Conservation (phyloP, 179 eudicot genomes). For the Dionaea muscipula region DNA sequence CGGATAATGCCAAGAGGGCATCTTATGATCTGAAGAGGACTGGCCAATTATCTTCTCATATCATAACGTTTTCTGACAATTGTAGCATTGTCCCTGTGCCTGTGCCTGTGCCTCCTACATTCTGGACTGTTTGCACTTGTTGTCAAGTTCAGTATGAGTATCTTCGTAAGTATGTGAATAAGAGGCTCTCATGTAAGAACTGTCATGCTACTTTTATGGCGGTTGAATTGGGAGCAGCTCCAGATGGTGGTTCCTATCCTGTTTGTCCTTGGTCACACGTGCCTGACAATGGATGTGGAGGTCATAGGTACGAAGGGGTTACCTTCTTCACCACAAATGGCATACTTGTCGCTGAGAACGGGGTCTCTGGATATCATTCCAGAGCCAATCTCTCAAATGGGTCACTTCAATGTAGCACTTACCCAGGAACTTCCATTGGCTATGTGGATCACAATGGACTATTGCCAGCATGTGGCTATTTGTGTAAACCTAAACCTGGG, state of each 20-base stretch:
- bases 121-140: constrained; percentile 44
- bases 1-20: constrained; percentile 29
- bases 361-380: constrained; percentile 43
- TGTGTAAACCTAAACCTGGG: constrained; percentile 24
- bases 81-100: constrained; percentile 17
- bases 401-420: constrained; percentile 41
- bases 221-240: constrained; percentile 36
- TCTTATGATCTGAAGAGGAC: constrained; percentile 30
- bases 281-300: constrained; percentile 53
- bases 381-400: constrained; percentile 50
- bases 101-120: constrained; percentile 35
- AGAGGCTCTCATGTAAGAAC: constrained; percentile 40
- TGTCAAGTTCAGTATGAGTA: constrained; percentile 49
- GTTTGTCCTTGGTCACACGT: constrained; percentile 51
- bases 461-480: constrained; percentile 16
- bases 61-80: constrained; percentile 18
- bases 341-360: constrained; percentile 30
- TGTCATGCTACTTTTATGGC: constrained; percentile 41
- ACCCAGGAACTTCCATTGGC: constrained; percentile 20
- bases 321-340: constrained; percentile 30
- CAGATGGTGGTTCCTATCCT: constrained; percentile 50
- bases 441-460: constrained; percentile 30
- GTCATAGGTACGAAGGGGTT: constrained; percentile 42
- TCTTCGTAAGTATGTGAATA: constrained; percentile 40
- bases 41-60: constrained; percentile 20